Percentiles rank a stretch among this genome's conserved stretches.
Conservation (phyloP, 1,284 basidiomycete species). For the Marasmius fiardii region DNA sequence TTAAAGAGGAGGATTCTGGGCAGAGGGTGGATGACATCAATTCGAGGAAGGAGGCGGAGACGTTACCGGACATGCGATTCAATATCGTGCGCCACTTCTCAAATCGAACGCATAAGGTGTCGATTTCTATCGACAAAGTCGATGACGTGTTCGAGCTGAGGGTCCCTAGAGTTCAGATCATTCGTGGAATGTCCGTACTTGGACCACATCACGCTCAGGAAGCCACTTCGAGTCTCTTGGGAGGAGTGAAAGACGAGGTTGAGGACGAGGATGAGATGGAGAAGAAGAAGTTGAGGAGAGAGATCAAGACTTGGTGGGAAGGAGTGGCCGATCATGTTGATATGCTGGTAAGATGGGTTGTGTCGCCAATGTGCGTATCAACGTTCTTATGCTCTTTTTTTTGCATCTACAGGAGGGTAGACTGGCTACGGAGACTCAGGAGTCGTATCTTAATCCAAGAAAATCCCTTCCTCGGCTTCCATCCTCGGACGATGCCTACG, state of each 20-base stretch:
- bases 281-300: conserved; percentile 45
- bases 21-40: not conserved
- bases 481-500: conserved; percentile 47
- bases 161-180: conserved; percentile 51
- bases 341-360: conserved; percentile 42
- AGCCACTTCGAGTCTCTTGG: not conserved
- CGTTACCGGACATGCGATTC: conserved; percentile 12
- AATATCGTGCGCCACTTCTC: conserved; percentile 55
- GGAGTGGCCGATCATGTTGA: conserved; percentile 57
- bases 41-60: not conserved
- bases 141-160: conserved; percentile 60
- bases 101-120: conserved; percentile 33
- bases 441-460: conserved; percentile 25
- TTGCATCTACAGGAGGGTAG: conserved; percentile 38
- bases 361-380: not conserved
- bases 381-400: conserved; percentile 1
- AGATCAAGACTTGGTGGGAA: conserved; percentile 68
- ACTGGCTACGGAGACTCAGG: conserved; percentile 26
- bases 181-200: not conserved
- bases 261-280: conserved; percentile 29
- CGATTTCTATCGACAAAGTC: conserved; percentile 43
- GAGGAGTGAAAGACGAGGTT: not conserved
- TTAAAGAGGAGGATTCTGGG: not conserved
- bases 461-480: conserved; percentile 57
- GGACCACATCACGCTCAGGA: not conserved